Evolutionary conservation across 1,284 basidiomycete genomes (phyloP).

Genomic region (Neotropicomus parvogracilis): DNA sequence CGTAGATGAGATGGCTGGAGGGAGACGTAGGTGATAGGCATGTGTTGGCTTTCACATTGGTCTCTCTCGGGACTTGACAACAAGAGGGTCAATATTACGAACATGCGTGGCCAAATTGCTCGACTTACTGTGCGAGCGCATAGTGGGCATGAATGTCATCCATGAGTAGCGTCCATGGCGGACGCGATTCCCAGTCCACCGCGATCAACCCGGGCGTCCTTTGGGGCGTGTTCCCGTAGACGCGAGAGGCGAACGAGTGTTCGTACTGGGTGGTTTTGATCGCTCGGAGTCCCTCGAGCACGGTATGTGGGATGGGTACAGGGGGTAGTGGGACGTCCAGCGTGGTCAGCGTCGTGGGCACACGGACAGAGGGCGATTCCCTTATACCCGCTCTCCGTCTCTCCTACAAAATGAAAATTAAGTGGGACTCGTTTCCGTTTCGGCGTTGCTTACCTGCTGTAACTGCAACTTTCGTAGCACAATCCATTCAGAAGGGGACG

Average conservation of each 20-base stretch:
- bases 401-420: conserved; percentile 30
- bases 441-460: conserved; percentile 35
- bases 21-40: conserved; percentile 61
- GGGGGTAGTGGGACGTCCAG: conserved; percentile 24
- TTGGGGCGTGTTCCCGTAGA: conserved; percentile 40
- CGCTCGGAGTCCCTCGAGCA: conserved; percentile 50
- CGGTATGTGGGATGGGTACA: conserved; percentile 37
- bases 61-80: conserved; percentile 52
- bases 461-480: conserved; percentile 47
- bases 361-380: neutral
- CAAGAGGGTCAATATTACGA: conserved; percentile 8
- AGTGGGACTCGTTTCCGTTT: too few relatives aligned
- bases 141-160: conserved; percentile 63
- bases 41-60: conserved; percentile 37
- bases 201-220: conserved; percentile 39
- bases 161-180: conserved; percentile 75
- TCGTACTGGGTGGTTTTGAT: conserved; percentile 62
- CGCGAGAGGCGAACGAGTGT: conserved; percentile 58
- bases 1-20: conserved; percentile 56
- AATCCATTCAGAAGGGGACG: conserved; percentile 37
- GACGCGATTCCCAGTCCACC: conserved; percentile 65
- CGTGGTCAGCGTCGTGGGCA: conserved; percentile 11
- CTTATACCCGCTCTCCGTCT: conserved; percentile 31
- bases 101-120: neutral
- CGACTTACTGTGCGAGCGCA: conserved; percentile 49